These are phyloP conservation scores for Meyerozyma elateridarum DNA, from an alignment of 1,139 yeast species.

Conservation along the genomic window DNA sequence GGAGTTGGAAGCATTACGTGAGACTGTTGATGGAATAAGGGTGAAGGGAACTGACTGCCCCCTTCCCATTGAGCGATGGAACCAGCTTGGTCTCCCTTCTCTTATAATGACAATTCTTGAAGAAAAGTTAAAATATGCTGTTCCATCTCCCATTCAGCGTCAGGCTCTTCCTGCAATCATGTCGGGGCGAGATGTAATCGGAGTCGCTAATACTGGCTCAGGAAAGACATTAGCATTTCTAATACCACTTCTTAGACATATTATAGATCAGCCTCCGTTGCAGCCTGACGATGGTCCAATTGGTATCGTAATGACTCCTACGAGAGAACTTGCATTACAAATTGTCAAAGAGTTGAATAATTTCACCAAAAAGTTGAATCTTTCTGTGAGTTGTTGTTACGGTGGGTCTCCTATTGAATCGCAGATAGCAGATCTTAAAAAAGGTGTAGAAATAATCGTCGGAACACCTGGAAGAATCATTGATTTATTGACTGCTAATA, in stretches of 20 bases:
- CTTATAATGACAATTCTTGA: constrained; percentile 49
- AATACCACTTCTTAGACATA: constrained; percentile 78
- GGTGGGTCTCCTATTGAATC: constrained; percentile 89
- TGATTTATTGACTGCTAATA: constrained; percentile 79
- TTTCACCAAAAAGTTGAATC: constrained; percentile 47
- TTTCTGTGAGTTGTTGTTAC: constrained; percentile 67
- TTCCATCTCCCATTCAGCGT: constrained; percentile 86
- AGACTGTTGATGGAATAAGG: constrained; percentile 57
- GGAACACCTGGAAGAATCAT: constrained; percentile 97
- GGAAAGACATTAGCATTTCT: constrained; percentile 91
- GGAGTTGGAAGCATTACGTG: constrained; percentile 53
- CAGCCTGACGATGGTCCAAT: constrained; percentile 64
- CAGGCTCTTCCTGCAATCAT: constrained; percentile 89
- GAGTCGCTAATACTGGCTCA: constrained; percentile 94
- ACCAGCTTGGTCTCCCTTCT: constrained; percentile 73
- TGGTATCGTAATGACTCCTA: constrained; percentile 82
- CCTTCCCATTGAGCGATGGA: constrained; percentile 71
- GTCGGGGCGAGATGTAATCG: constrained; percentile 87
- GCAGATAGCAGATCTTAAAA: constrained; percentile 76
- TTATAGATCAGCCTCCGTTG: constrained; percentile 63
- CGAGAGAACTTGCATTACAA: constrained; percentile 88
- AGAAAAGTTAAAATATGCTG: constrained; percentile 44
- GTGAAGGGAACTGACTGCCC: constrained; percentile 58
- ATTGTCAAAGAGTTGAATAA: constrained; percentile 63
- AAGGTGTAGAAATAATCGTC: constrained; percentile 76